Base-by-base conservation (phyloP, 805 yeast species). In the Yamadazyma nakazawae region DNA sequence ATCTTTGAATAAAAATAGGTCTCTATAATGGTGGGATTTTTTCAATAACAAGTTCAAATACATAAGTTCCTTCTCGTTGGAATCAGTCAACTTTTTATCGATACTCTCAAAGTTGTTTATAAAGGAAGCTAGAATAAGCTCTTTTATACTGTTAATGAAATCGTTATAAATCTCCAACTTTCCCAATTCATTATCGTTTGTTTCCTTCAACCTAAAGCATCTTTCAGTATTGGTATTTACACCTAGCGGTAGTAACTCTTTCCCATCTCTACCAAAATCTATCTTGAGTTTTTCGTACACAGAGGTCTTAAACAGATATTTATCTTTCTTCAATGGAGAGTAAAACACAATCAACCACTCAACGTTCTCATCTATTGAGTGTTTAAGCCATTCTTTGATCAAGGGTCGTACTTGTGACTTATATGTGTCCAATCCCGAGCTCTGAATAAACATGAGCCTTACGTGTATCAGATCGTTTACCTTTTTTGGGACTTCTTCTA, bases 381-480 rank as follows among this genome's bases (percentile, higher is more conserved):
- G 57, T 38, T 75, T 70, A 21, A 87, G 68, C 98, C 99, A 94
- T 54, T 85, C 94, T 40, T 75, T 76, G 18, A 91, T 80, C 53
- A 89, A 68, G 1, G 96, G 96, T 34, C 99, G 76, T 0, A 86
- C 89, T 56, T 84, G 87, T 0, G 85, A 63, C 49, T 95, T 72
- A 62, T 92, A 92, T 1, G 79, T 79, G 13, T 92, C 98, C 16
- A 85, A 62, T 37, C 78, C 79, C 5, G 79, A 81, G 49, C 84
- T 79, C 46, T 76, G 76, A 7, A 92, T 74, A 46, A 91, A 78
- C 70, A 92, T 82, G 17, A 90, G 58, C 52, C 84, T 76, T 39
- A 87, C 68, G 54, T 84, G 81, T 1, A 86, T 81, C 5, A 74
- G 65, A 28, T 10, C 21, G 54, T 25, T 6, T 25, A 44, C 18